These are phyloP conservation scores for Avena sativa DNA, from an alignment of 176 grass and related monocot species.

Conservation along the genomic window DNA sequence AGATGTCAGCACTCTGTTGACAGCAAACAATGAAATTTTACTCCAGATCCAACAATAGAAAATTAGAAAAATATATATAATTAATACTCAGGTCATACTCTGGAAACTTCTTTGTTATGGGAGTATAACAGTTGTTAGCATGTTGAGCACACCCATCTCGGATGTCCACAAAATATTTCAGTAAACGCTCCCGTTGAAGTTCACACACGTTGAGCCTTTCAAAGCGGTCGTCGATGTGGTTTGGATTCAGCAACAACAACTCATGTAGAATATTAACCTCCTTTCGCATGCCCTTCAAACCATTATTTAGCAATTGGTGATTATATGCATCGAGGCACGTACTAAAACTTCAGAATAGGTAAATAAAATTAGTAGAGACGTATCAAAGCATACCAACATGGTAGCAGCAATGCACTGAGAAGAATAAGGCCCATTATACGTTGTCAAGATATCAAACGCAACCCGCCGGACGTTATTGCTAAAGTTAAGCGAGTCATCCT, in stretches of 20 bases:
- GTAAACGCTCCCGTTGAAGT: background rate
- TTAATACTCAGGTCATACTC: background rate
- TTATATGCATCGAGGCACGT: too few species aligned
- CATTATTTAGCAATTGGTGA: background rate
- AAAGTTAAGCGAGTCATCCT: background rate
- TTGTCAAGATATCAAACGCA: background rate
- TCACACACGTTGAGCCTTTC: background rate
- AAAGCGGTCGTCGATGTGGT: background rate
- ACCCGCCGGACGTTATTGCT: background rate
- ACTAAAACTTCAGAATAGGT: background rate
- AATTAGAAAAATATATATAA: too few species aligned
- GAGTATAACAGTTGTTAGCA: background rate
- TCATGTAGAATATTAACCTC: background rate
- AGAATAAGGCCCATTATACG: background rate
- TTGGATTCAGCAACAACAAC: background rate
- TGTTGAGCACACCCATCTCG: background rate
- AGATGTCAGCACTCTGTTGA: too few species aligned
- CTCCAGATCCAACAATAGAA: too few species aligned
- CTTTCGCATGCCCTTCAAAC: constrained; percentile 1
- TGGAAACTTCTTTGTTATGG: background rate
- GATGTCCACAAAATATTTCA: background rate
- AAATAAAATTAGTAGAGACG: background rate
- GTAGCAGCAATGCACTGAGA: background rate
- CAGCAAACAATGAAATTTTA: too few species aligned
- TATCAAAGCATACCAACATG: background rate